These are phyloP conservation scores for Phoenix roebelenii DNA, from an alignment of 176 grass and related monocot genomes.

Conservation along the genomic window DNA sequence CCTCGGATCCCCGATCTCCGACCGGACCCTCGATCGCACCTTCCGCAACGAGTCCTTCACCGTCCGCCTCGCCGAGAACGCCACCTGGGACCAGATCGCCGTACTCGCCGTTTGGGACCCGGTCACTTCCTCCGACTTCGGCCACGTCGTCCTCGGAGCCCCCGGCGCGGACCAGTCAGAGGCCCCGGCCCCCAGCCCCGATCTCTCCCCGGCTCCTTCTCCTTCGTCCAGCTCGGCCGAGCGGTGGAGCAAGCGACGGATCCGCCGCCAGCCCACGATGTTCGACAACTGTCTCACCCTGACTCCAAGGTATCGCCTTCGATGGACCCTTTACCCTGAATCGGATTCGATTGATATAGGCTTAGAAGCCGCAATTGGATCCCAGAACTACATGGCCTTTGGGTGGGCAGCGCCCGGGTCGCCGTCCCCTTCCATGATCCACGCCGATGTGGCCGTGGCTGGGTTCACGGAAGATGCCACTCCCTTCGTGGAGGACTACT, in stretches of 20 bases:
- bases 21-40: slow-evolving; percentile 41
- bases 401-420: slow-evolving; percentile 55
- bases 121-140: slow-evolving; percentile 82
- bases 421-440: slow-evolving; percentile 44
- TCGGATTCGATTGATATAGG: slow-evolving; percentile 61
- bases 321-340: slow-evolving; percentile 61
- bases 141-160: slow-evolving; percentile 39
- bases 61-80: slow-evolving; percentile 43
- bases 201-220: slow-evolving; percentile 2
- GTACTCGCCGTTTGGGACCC: slow-evolving; percentile 78
- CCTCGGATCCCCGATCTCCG: slow-evolving; percentile 29
- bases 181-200: neutral
- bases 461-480: slow-evolving; percentile 77
- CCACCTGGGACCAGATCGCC: slow-evolving; percentile 53
- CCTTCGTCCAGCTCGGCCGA: neutral
- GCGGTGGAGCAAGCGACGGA: neutral
- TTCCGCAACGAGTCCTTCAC: slow-evolving; percentile 49
- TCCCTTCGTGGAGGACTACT: slow-evolving; percentile 88
- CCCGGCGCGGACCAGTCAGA: neutral
- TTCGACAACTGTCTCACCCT: slow-evolving; percentile 59
- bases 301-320: slow-evolving; percentile 50
- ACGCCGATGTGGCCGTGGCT: slow-evolving; percentile 56
- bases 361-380: slow-evolving; percentile 60
- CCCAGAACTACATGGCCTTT: slow-evolving; percentile 91
- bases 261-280: slow-evolving; percentile 47